A percentile compares a stretch with the other conserved stretches of the same genome.
Evolutionary conservation across 2,329 filamentous ascomycete genomes (phyloP).

Genomic region (Cryphonectria carpinicola): DNA sequence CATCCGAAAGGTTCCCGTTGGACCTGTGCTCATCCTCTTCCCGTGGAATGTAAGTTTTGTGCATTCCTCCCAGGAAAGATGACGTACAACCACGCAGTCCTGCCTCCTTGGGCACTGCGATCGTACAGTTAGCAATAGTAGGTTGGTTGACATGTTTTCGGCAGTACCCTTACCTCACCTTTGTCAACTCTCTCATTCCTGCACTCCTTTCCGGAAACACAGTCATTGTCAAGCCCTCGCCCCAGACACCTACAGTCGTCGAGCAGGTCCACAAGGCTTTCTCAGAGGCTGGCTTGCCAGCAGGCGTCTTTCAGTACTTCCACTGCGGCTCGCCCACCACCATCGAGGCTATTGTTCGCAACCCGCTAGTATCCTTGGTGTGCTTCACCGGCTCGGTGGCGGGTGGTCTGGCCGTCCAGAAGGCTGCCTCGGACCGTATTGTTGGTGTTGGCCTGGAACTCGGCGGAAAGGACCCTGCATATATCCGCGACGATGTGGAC

Average conservation of each 20-base stretch:
- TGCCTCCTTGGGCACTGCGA: not conserved
- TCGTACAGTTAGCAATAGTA: not conserved
- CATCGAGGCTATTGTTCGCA: conserved; percentile 78
- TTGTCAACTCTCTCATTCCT: conserved; percentile 90
- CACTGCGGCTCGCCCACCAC: conserved; percentile 80
- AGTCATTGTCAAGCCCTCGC: conserved; percentile 92
- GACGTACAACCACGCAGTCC: not conserved
- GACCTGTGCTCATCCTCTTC: conserved; percentile 87
- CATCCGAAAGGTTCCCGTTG: conserved; percentile 85
- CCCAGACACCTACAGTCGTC: conserved; percentile 89
- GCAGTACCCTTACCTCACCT: conserved; percentile 91
- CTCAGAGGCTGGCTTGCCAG: conserved; percentile 76
- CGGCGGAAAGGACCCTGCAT: conserved; percentile 93
- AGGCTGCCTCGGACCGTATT: conserved; percentile 80
- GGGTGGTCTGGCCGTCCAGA: conserved; percentile 83
- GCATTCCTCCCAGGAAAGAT: not conserved
- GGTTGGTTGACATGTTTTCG: not conserved
- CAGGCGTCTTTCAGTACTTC: conserved; percentile 88
- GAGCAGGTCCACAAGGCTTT: conserved; percentile 83
- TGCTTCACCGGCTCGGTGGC: conserved; percentile 95
- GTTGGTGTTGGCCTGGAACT: conserved; percentile 88
- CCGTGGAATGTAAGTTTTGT: conserved; percentile 82
- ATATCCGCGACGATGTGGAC: conserved; percentile 84
- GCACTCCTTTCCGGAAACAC: conserved; percentile 90
- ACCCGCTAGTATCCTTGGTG: conserved; percentile 76